Conservation (phyloP, 1,284 basidiomycete species). For the Tylopilus sp. region DNA sequence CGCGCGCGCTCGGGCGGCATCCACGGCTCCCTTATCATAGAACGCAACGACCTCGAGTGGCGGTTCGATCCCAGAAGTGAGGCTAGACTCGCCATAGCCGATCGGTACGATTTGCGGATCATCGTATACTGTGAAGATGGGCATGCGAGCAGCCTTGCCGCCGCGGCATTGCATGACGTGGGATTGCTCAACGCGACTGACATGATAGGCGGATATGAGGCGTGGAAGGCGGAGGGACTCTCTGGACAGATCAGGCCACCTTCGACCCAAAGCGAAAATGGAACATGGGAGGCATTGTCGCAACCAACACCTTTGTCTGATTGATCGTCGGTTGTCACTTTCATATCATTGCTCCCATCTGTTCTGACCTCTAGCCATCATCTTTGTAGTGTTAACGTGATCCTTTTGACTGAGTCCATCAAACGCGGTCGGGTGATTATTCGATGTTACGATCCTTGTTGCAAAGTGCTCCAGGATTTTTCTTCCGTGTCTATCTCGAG, state of each 20-base stretch:
- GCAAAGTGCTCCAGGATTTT: neutral
- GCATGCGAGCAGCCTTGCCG: constrained; percentile 65
- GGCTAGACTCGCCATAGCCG: constrained; percentile 55
- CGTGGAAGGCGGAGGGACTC: constrained; percentile 63
- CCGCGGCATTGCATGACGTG: constrained; percentile 58
- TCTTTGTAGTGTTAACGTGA: neutral
- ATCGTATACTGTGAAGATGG: constrained; percentile 73
- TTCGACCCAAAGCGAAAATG: constrained; percentile 28
- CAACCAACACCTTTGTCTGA: constrained; percentile 25
- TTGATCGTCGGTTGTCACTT: constrained; percentile 8
- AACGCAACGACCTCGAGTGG: constrained; percentile 73
- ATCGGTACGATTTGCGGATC: constrained; percentile 65
- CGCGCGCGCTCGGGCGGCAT: constrained; percentile 54
- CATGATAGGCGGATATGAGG: constrained; percentile 65
- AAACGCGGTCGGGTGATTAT: neutral
- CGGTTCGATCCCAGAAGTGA: constrained; percentile 63
- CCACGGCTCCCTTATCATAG: constrained; percentile 59
- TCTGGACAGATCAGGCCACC: constrained; percentile 42
- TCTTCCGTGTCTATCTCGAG: neutral
- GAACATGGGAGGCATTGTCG: constrained; percentile 30
- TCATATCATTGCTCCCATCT: neutral
- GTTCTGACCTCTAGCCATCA: neutral
- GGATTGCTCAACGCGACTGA: constrained; percentile 71
- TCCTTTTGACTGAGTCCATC: neutral
- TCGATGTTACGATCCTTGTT: neutral